Evolutionary conservation across 2,329 filamentous ascomycete species (phyloP).

Genomic region (Fusarium euwallaceae): DNA sequence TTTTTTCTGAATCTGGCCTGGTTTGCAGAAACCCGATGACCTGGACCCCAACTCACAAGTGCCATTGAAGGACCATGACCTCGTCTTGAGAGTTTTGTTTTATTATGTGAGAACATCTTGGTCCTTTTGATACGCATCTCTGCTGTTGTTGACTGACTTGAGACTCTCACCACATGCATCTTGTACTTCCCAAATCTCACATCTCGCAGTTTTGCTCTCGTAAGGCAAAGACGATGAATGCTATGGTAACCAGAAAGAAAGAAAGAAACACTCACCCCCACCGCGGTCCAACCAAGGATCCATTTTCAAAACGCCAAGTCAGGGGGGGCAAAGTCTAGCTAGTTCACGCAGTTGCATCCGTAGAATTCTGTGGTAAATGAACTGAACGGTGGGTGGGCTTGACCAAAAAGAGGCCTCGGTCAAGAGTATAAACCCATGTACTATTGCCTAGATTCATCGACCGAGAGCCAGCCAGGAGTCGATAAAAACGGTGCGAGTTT

Average conservation of each 20-base stretch:
- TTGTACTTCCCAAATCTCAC: background rate
- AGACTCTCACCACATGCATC: background rate
- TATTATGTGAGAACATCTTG: background rate
- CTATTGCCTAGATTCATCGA: constrained; percentile 37
- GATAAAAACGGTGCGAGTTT: background rate
- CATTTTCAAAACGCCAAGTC: background rate
- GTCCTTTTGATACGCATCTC: background rate
- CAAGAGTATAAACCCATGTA: constrained; percentile 11
- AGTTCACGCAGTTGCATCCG: background rate
- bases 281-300: background rate
- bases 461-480: constrained; percentile 28
- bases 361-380: background rate
- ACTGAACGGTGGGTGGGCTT: background rate
- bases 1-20: background rate
- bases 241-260: background rate
- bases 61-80: background rate
- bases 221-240: background rate
- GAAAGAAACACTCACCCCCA: background rate
- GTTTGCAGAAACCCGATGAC: constrained; percentile 1
- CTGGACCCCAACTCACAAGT: background rate
- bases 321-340: background rate
- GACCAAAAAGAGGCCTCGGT: constrained; percentile 34
- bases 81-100: background rate
- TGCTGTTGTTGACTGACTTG: background rate
- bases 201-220: background rate